phyloP scores from a whole-genome alignment of 371 early-diverging fungal species.

The Parasitella parasitica region DNA sequence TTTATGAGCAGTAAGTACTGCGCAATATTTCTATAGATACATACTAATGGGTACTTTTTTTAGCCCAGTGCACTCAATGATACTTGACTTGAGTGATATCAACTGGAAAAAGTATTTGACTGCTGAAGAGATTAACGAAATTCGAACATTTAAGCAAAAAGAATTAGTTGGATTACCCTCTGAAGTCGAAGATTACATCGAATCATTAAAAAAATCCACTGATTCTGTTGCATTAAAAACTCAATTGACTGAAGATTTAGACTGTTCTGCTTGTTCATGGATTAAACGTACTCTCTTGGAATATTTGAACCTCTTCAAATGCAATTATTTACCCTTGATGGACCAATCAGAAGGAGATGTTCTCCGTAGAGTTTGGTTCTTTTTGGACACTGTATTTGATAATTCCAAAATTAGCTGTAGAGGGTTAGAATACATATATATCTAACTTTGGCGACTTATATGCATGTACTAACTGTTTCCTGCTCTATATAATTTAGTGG shows the following conservation, averaged over 20 bases:
- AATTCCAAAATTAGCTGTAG: no score
- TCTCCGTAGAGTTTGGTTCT: no score
- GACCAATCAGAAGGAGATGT: conserved; percentile 15
- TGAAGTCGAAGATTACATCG: conserved; percentile 2
- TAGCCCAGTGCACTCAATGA: conserved; percentile 14
- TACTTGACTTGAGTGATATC: conserved; percentile 10
- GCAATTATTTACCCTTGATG: neutral
- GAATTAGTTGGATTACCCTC: neutral
- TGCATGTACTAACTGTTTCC: no score
- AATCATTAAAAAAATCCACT: conserved; percentile 1
- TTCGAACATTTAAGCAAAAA: conserved; percentile 1
- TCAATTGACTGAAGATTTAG: conserved; percentile 9
- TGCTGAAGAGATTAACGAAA: conserved; percentile 9
- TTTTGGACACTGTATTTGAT: no score
- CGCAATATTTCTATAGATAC: no score
- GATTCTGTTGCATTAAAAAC: conserved; percentile 1
- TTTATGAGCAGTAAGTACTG: conserved; percentile 14
- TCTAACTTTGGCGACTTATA: no score
- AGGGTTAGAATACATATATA: no score
- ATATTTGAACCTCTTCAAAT: conserved; percentile 10
- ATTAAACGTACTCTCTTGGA: no score
- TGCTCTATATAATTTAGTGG: no score
- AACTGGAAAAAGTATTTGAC: conserved; percentile 14
- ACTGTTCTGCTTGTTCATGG: conserved; percentile 1
- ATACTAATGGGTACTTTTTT: conserved; percentile 7